A percentile compares a stretch with the other conserved stretches of the same genome.
These are phyloP conservation scores for Ophiosphaerella herpotricha DNA, from an alignment of 2,329 filamentous ascomycete genomes.

Conservation along the genomic window DNA sequence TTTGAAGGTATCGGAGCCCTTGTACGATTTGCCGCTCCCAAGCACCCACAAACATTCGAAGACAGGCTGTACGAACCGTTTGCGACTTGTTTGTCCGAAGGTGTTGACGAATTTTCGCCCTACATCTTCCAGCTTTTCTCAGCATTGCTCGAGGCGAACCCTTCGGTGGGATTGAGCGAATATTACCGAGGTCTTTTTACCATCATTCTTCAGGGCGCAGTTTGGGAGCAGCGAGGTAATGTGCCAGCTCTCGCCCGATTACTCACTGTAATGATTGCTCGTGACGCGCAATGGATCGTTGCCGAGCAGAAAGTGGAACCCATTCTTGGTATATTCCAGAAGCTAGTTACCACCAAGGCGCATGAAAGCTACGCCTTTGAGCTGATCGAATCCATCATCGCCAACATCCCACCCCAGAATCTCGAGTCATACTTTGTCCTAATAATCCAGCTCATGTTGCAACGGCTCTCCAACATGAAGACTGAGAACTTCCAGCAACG, in stretches of 20 bases:
- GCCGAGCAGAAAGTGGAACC: slow-evolving; percentile 81
- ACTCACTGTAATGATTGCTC: slow-evolving; percentile 80
- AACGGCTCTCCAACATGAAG: slow-evolving; percentile 70
- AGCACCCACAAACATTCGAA: slow-evolving; percentile 75
- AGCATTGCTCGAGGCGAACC: slow-evolving; percentile 84
- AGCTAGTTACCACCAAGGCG: slow-evolving; percentile 77
- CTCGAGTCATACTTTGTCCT: slow-evolving; percentile 78
- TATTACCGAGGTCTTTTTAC: slow-evolving; percentile 80
- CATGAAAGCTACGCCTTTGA: slow-evolving; percentile 90
- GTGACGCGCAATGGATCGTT: slow-evolving; percentile 73
- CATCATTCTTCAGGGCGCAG: slow-evolving; percentile 76
- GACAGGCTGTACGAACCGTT: slow-evolving; percentile 82
- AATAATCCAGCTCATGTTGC: slow-evolving; percentile 82
- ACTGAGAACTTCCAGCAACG: slow-evolving; percentile 84
- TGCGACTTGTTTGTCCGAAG: slow-evolving; percentile 75
- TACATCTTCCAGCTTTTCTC: slow-evolving; percentile 97
- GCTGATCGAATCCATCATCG: slow-evolving; percentile 79
- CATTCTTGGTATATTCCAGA: slow-evolving; percentile 95
- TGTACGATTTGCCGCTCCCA: slow-evolving; percentile 73
- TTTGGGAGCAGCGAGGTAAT: slow-evolving; percentile 93
- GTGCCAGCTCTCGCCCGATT: slow-evolving; percentile 88
- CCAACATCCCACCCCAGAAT: slow-evolving; percentile 72
- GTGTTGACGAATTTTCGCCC: slow-evolving; percentile 91
- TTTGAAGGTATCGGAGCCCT: slow-evolving; percentile 94
- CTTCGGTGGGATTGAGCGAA: slow-evolving; percentile 74